Percentiles rank a stretch among this genome's conserved stretches.
Evolutionary conservation across 441 rosid species (phyloP).

Genomic region (Manihot esculenta): DNA sequence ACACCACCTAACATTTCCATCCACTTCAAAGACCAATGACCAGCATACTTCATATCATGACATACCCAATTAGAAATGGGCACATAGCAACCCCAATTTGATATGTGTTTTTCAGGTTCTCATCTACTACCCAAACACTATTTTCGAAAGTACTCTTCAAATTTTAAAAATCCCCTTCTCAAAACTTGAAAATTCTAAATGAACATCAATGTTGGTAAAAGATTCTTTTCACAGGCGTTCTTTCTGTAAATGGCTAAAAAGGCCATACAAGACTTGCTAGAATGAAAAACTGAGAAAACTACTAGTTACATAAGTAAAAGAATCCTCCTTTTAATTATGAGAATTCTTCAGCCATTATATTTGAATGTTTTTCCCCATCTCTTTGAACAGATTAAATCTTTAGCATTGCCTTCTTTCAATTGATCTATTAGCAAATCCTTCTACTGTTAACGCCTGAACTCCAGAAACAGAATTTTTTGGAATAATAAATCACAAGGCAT

Average conservation of each 20-base stretch:
- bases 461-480: too few relatives aligned
- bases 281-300: neutral
- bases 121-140: neutral
- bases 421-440: neutral
- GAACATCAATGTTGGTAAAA: neutral
- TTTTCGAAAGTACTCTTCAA: neutral
- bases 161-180: neutral
- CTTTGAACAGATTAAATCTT: neutral
- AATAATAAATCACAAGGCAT: neutral
- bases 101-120: neutral
- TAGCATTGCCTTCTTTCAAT: neutral
- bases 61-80: neutral
- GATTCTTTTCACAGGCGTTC: neutral
- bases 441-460: too few relatives aligned
- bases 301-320: neutral
- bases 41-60: neutral
- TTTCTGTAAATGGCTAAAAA: neutral
- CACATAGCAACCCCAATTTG: too few relatives aligned
- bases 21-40: slow-evolving; percentile 2
- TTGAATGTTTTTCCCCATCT: neutral
- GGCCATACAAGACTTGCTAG: neutral
- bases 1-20: neutral
- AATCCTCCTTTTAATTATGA: neutral
- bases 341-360: neutral
- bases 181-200: neutral